Evolutionary conservation across 108 stramenopile genomes (phyloP).

Genomic region (Skeletonema marinoi): DNA sequence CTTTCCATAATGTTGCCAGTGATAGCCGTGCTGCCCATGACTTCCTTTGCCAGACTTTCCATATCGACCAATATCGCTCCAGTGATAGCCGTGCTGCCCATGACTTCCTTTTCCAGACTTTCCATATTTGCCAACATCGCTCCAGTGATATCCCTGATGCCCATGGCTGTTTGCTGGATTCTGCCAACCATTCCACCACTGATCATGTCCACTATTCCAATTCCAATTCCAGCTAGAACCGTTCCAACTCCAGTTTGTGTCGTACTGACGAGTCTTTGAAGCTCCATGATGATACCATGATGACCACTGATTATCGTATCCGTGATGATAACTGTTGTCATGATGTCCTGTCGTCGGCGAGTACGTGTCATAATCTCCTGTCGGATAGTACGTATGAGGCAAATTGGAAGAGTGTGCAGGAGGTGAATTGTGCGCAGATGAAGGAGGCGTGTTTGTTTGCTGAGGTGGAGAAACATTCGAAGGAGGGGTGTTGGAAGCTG

Average conservation of each 20-base stretch:
- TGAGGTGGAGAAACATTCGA: neutral
- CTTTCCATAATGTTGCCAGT: neutral
- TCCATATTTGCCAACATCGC: neutral
- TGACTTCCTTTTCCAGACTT: neutral
- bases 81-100: neutral
- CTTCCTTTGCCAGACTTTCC: neutral
- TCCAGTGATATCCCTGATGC: too few relatives aligned
- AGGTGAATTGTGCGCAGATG: neutral
- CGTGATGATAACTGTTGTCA: neutral
- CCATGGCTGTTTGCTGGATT: too few relatives aligned
- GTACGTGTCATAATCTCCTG: neutral
- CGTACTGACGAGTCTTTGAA: neutral
- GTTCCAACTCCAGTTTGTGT: neutral
- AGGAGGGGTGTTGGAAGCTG: neutral
- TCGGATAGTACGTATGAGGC: neutral
- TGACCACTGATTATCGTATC: neutral
- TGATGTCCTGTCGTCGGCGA: too few relatives aligned
- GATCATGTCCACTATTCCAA: neutral
- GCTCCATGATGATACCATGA: neutral
- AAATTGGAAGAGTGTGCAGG: neutral
- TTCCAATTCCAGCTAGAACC: neutral
- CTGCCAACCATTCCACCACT: neutral
- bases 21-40: neutral
- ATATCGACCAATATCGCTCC: neutral
- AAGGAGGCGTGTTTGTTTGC: too few relatives aligned